Base-by-base conservation (phyloP, 768 basidiomycete genomes). In the Floccularia luteovirens region DNA sequence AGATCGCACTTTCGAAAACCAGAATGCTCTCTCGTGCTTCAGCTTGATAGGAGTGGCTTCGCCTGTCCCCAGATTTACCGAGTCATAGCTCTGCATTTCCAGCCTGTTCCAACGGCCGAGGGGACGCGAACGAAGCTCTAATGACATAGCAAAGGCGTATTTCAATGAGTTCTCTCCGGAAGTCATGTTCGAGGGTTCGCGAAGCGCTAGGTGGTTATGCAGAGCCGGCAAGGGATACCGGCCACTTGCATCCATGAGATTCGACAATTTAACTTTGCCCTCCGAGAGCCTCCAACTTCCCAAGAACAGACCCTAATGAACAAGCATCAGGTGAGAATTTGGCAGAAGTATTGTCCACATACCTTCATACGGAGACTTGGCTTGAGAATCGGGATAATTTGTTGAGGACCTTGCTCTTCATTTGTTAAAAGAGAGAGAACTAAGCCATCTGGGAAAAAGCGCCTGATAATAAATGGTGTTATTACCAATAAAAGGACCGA, bases 1-100 rank as follows among this genome's bases (percentile, higher is more conserved):
- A 30, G 83, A 90, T 54, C 72, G 71, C 49, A 91, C 88, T 60
- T 86, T 91, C 30, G 90, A 92, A 61, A 96, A 96, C 81, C 86
- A 92, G 57, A 89, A 94, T n/a, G 90, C 77, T 40, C 87, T 71
- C 56, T 91, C 89, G 48, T 91, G 79, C 53, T 87, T 89, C 49
- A 92, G 61, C 7, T 76, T 66, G 21, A 94, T 63, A 13, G 82
- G 77, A 7, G 72, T 56, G 10, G 72, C 64, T 54, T 91, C 90
- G 2, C 87, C 90, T 13, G 73, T 83, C 43, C 74, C 77, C n/a
- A 86, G 49, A 42, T 84, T 75, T 3, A 93, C 75, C 0, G 84
- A 84, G 39, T 82, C 73, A 56, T 94, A 94, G 8, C 70, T 67
- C 32, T 66, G 53, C 16, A 93, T 71, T 39, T 88, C 79, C 44